A percentile compares a stretch with the other conserved stretches of the same genome.
phyloP scores from a whole-genome alignment of 1,139 yeast species.

The Kluyveromyces marxianus region DNA sequence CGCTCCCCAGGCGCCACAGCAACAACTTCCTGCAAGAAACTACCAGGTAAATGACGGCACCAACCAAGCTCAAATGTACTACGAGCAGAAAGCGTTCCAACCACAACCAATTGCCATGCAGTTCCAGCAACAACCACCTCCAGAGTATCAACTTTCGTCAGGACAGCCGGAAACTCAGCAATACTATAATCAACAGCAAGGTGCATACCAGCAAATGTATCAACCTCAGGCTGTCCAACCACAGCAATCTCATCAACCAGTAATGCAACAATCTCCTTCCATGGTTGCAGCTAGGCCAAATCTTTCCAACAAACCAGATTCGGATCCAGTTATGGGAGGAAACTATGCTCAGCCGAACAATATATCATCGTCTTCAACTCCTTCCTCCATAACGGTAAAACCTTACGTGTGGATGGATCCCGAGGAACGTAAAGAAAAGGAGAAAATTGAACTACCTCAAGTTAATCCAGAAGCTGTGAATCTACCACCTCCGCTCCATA shows the following conservation, averaged over 20 bases:
- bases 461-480: conserved; percentile 18
- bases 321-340: background rate
- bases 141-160: conserved; percentile 16
- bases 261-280: conserved; percentile 6
- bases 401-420: conserved; percentile 19
- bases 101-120: conserved; percentile 6
- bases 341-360: background rate
- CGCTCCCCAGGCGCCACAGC: no score
- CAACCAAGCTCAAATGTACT: no score
- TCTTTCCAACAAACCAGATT: background rate
- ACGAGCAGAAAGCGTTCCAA: no score
- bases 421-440: conserved; percentile 13
- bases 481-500: conserved; percentile 29
- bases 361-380: conserved; percentile 1
- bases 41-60: no score
- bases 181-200: no score
- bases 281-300: conserved; percentile 3
- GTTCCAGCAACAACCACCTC: conserved; percentile 25
- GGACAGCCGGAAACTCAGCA: no score
- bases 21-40: no score
- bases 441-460: conserved; percentile 10
- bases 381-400: conserved; percentile 10
- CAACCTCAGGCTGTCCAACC: background rate
- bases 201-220: background rate
- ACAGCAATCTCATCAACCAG: conserved; percentile 1